Percentiles rank a stretch among this genome's conserved stretches.
Evolutionary conservation across 2,329 filamentous ascomycete genomes (phyloP).

Genomic region (Fonsecaea pugnacius): DNA sequence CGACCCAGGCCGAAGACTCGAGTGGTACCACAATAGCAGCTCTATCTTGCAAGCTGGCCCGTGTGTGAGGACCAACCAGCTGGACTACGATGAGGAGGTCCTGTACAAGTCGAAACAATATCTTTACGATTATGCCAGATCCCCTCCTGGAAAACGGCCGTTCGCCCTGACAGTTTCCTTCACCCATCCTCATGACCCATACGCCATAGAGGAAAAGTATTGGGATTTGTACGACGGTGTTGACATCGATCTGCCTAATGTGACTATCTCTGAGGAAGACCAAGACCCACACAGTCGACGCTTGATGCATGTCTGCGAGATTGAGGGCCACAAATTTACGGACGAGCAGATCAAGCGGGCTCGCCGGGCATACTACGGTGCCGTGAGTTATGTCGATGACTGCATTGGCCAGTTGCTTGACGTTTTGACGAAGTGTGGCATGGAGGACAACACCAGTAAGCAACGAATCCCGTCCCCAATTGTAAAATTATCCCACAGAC

Average conservation of each 20-base stretch:
- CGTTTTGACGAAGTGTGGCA: conserved; percentile 75
- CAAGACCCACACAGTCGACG: conserved; percentile 87
- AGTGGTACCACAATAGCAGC: conserved; percentile 97
- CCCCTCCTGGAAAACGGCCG: conserved; percentile 70
- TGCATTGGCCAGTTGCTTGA: conserved; percentile 82
- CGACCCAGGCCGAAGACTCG: conserved; percentile 73
- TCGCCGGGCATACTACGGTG: conserved; percentile 86
- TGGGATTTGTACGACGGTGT: conserved; percentile 91
- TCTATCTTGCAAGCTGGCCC: conserved; percentile 88
- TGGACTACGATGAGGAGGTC: conserved; percentile 95
- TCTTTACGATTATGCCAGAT: conserved; percentile 86
- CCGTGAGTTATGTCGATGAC: conserved; percentile 91
- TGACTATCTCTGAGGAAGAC: conserved; percentile 72
- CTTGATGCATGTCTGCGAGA: conserved; percentile 81
- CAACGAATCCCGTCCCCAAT: not conserved
- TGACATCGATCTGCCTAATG: conserved; percentile 80
- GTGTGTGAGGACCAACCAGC: conserved; percentile 88
- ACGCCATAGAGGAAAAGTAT: conserved; percentile 90
- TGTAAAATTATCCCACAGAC: not conserved
- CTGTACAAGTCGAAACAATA: conserved; percentile 91
- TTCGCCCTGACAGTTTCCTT: conserved; percentile 91
- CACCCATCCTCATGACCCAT: conserved; percentile 92
- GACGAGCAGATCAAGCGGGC: conserved; percentile 85
- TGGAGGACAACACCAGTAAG: conserved; percentile 73
- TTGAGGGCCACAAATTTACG: conserved; percentile 81